Conservation (phyloP, 805 yeast species). For the Candida berthetii region DNA sequence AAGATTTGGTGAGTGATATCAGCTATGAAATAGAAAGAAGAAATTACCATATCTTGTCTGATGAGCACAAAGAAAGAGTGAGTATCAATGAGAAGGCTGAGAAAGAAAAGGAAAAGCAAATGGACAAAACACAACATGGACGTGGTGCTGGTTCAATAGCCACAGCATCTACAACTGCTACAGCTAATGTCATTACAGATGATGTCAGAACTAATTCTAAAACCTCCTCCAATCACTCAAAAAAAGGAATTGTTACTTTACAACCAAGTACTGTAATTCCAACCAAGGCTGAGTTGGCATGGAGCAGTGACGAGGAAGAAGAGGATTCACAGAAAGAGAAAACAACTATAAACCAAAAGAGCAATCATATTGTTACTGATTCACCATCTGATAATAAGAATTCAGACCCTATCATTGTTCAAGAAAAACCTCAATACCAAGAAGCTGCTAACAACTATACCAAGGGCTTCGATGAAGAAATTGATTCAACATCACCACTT, state of each 20-base stretch:
- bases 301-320: conserved; percentile 84
- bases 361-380: conserved; percentile 9
- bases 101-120: neutral
- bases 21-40: conserved; percentile 81
- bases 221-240: conserved; percentile 1
- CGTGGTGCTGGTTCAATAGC: too few species aligned
- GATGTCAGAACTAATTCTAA: conserved; percentile 1
- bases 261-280: conserved; percentile 76
- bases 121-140: neutral
- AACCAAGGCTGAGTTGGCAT: conserved; percentile 74
- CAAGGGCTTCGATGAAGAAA: too few species aligned
- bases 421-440: too few species aligned
- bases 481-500: too few species aligned
- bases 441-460: too few species aligned
- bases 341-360: conserved; percentile 2
- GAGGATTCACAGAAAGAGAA: conserved; percentile 24
- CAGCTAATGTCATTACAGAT: neutral
- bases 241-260: conserved; percentile 28
- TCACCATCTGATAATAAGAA: too few species aligned
- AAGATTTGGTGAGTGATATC: conserved; percentile 87
- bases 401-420: too few species aligned
- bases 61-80: neutral
- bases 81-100: neutral
- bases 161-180: neutral
- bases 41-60: conserved; percentile 34